phyloP scores from a whole-genome alignment of 331 rosid species.

The Quercus phellos region DNA sequence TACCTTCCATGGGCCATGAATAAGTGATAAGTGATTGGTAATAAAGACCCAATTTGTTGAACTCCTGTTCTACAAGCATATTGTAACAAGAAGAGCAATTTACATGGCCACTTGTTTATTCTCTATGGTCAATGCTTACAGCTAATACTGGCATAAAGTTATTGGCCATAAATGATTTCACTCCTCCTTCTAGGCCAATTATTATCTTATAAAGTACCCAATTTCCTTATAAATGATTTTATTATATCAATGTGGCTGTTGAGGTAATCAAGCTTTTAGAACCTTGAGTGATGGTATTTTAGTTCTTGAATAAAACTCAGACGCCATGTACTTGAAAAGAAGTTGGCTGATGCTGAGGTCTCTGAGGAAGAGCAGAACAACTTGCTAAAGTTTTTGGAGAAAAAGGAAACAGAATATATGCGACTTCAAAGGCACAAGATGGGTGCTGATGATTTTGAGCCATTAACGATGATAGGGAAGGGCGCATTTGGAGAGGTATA shows the following conservation, averaged over 20 bases:
- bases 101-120: background rate
- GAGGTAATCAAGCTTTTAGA: background rate
- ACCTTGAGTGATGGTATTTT: slow-evolving; percentile 11
- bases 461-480: slow-evolving; percentile 95
- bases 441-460: slow-evolving; percentile 99
- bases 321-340: slow-evolving; percentile 83
- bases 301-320: slow-evolving; percentile 38
- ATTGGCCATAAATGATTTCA: background rate
- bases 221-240: background rate
- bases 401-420: slow-evolving; percentile 95
- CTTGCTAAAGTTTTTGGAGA: slow-evolving; percentile 88
- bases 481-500: slow-evolving; percentile 99
- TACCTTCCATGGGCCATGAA: background rate
- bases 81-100: background rate
- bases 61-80: background rate
- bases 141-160: background rate
- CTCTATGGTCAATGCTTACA: background rate
- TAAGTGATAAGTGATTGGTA: background rate
- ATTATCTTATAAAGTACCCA: background rate
- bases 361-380: slow-evolving; percentile 97
- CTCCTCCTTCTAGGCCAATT: background rate
- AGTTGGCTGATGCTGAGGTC: slow-evolving; percentile 96
- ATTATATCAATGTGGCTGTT: background rate
- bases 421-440: slow-evolving; percentile 99
- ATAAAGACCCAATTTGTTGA: background rate